Evolutionary conservation across 306 rosid species (phyloP), one percentile per base, ranked within the genome.

Genomic region (Psophocarpus tetragonolobus): DNA sequence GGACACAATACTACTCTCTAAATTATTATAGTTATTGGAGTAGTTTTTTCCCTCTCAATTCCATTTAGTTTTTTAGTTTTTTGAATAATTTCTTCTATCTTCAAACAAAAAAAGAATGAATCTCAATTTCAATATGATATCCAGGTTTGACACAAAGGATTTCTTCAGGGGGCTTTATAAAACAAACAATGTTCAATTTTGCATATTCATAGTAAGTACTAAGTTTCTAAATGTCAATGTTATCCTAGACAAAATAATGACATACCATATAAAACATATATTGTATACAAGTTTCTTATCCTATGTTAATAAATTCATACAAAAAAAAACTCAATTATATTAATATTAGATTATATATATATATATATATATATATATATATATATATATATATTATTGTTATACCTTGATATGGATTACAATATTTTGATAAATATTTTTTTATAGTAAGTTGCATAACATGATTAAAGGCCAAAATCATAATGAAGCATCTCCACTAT

Each of bases 151-250:
- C 69, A 8, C 91, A 90, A 76, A 91, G 73, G 88, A 68, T 95
- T 74, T 79, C 92, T n/a, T 3, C 91, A 0, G 96, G 99, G 14
- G 84, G 96, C 29, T 21, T 90, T 11, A 9, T 92, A 10, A 92
- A 90, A 58, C 88, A 86, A 77, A 86, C 94, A 0, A 18, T 95
- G 84, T 95, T 95, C 86, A 92, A 88, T 85, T 65, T 86, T 51
- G 99, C 96, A 35, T 91, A 95, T 83, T 48, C 91, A 38, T 86
- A 56, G 99, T 92, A 86, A 87, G 97, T 88, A 13, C 58, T 23
- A 30, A 70, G 73, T 50, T 67, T 53, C 32, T 54, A 10, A 44
- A 62, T 44, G 6, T 41, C 23, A 35, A 45, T 74, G 18, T 18
- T 18, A 41, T 48, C 23, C 23, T 29, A n/a, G 47, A 17, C 17